Conservation (phyloP, 768 basidiomycete species). For the Leccinellum rugosiceps region DNA sequence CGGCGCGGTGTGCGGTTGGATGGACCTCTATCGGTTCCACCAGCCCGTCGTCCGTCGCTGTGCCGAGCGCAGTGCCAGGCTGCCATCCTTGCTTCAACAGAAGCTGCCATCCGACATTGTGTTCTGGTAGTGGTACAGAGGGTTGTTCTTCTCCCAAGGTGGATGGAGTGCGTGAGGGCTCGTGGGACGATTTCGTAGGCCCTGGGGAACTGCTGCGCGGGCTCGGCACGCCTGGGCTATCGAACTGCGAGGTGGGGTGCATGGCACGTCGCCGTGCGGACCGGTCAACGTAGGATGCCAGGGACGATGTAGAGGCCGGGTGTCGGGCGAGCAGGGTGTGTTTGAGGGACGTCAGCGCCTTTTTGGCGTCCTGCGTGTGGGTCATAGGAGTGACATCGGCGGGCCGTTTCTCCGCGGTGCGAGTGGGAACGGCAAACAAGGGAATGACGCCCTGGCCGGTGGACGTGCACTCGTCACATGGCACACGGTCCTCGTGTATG, state of each 20-base stretch:
- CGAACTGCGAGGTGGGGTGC: slow-evolving; percentile 48
- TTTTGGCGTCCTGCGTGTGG: slow-evolving; percentile 46
- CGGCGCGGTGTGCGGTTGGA: slow-evolving; percentile 43
- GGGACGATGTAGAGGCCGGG: slow-evolving; percentile 10
- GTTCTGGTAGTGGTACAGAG: slow-evolving; percentile 45
- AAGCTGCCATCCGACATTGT: slow-evolving; percentile 67
- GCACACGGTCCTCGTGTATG: slow-evolving; percentile 57
- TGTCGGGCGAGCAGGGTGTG: slow-evolving; percentile 56
- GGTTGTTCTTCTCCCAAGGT: slow-evolving; percentile 5
- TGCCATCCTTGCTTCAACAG: slow-evolving; percentile 76
- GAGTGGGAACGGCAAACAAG: slow-evolving; percentile 36
- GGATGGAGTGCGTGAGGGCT: slow-evolving; percentile 22
- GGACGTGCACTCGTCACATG: slow-evolving; percentile 60
- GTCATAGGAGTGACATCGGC: slow-evolving; percentile 10
- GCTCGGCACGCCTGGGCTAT: slow-evolving; percentile 47
- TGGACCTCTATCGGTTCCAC: slow-evolving; percentile 58
- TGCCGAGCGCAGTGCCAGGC: slow-evolving; percentile 50
- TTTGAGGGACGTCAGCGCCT: slow-evolving; percentile 62
- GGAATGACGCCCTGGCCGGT: slow-evolving; percentile 55
- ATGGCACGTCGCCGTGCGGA: slow-evolving; percentile 68
- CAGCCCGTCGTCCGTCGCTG: slow-evolving; percentile 31
- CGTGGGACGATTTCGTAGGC: slow-evolving; percentile 4
- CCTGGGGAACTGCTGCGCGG: slow-evolving; percentile 23
- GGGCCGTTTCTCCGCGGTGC: slow-evolving; percentile 22
- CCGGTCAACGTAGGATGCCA: slow-evolving; percentile 54